phyloP scores from a whole-genome alignment of 805 yeast species.

The Kuraishia floccosa region DNA sequence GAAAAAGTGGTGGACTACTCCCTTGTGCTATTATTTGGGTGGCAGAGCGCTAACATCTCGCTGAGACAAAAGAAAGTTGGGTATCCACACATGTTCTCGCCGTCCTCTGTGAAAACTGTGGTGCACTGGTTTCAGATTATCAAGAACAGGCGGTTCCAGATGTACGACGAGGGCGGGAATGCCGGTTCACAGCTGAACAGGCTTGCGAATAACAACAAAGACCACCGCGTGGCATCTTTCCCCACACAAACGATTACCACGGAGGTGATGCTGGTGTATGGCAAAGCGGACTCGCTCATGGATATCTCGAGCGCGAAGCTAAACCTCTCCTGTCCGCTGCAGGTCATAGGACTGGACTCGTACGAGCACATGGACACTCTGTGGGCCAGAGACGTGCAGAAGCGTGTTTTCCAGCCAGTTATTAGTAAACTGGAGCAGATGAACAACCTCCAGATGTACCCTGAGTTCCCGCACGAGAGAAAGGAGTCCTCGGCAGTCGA shows the following conservation, averaged over 20 bases:
- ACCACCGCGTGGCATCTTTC: slow-evolving; percentile 40
- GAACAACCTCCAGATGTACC: no score
- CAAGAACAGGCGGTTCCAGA: slow-evolving; percentile 32
- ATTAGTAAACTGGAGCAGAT: background rate
- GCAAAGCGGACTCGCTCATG: slow-evolving; percentile 73
- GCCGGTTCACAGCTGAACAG: slow-evolving; percentile 18
- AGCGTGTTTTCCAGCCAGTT: slow-evolving; percentile 22
- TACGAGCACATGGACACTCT: slow-evolving; percentile 87
- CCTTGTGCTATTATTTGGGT: slow-evolving; percentile 33
- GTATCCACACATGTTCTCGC: slow-evolving; percentile 41
- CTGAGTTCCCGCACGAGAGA: no score
- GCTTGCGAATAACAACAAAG: slow-evolving; percentile 12
- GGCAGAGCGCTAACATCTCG: slow-evolving; percentile 32
- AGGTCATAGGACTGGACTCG: slow-evolving; percentile 36
- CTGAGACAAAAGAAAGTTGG: slow-evolving; percentile 31
- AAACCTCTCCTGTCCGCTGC: slow-evolving; percentile 43
- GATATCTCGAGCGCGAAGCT: slow-evolving; percentile 66
- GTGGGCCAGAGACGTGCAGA: slow-evolving; percentile 69
- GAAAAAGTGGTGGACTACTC: slow-evolving; percentile 33
- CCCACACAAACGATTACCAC: slow-evolving; percentile 61
- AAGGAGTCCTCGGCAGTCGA: no score
- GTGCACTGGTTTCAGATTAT: slow-evolving; percentile 39
- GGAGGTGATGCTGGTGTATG: slow-evolving; percentile 74
- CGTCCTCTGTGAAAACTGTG: slow-evolving; percentile 45
- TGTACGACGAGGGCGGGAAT: slow-evolving; percentile 34